A percentile compares a stretch with the other conserved stretches of the same genome.
phyloP scores from a whole-genome alignment of 495 filamentous ascomycete species.

The Xylaria intraflava region DNA sequence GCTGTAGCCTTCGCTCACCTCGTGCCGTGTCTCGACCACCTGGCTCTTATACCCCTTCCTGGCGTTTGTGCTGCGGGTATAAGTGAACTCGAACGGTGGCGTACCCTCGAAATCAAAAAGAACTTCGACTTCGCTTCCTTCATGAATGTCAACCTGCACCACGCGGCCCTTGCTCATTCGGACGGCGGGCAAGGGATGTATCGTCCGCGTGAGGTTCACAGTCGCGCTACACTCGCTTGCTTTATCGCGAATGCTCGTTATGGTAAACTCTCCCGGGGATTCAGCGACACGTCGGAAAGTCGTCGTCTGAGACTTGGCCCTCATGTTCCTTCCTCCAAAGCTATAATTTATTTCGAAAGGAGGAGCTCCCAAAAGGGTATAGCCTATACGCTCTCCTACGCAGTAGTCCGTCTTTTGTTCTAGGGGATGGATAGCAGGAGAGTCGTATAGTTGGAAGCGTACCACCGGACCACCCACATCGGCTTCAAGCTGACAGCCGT shows the following conservation, averaged over 20 bases:
- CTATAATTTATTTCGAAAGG: slow-evolving; percentile 91
- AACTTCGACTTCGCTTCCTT: slow-evolving; percentile 88
- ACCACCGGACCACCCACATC: slow-evolving; percentile 64
- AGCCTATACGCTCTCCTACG: slow-evolving; percentile 88
- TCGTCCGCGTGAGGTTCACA: slow-evolving; percentile 66
- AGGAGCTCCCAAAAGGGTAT: slow-evolving; percentile 76
- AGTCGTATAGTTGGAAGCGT: slow-evolving; percentile 81
- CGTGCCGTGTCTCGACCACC: slow-evolving; percentile 83
- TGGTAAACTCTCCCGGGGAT: slow-evolving; percentile 76
- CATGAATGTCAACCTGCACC: slow-evolving; percentile 84
- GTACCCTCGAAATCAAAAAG: slow-evolving; percentile 90
- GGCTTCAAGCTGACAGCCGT: slow-evolving; percentile 70
- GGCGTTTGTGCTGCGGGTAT: slow-evolving; percentile 80
- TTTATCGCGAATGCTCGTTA: slow-evolving; percentile 76
- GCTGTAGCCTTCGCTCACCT: slow-evolving; percentile 69
- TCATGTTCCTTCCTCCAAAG: slow-evolving; percentile 70
- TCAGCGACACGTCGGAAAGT: slow-evolving; percentile 89
- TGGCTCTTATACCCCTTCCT: slow-evolving; percentile 66
- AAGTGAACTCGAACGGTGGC: slow-evolving; percentile 96
- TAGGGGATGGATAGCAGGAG: slow-evolving; percentile 79
- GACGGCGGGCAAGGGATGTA: slow-evolving; percentile 88
- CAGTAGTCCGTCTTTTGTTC: slow-evolving; percentile 87
- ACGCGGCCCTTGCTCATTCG: slow-evolving; percentile 74
- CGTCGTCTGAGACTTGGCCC: slow-evolving; percentile 66
- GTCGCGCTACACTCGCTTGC: slow-evolving; percentile 76